Evolutionary conservation across 805 yeast genomes (phyloP).

Genomic region (Wickerhamomyces alni): DNA sequence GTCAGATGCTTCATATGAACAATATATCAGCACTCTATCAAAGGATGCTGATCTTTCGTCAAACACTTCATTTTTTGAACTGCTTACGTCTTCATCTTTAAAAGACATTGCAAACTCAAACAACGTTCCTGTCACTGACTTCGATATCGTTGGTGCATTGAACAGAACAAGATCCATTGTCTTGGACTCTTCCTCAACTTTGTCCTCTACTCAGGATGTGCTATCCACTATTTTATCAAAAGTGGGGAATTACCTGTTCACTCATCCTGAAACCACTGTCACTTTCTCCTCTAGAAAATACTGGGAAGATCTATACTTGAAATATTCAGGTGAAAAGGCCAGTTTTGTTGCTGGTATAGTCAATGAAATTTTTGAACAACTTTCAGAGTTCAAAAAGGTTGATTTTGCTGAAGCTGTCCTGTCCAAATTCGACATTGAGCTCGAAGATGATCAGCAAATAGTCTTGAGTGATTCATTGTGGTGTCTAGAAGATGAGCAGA

Average conservation of each 20-base stretch:
- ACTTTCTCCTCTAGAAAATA: constrained; percentile 20
- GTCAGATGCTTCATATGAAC: constrained; percentile 12
- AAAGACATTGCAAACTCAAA: constrained; percentile 21
- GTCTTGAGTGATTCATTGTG: constrained; percentile 25
- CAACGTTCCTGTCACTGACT: constrained; percentile 36
- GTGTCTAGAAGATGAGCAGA: constrained; percentile 10
- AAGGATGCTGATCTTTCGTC: constrained; percentile 11
- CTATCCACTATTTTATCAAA: constrained; percentile 36
- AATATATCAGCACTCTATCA: constrained; percentile 5
- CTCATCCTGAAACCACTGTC: constrained; percentile 11
- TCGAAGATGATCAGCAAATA: constrained; percentile 11
- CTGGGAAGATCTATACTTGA: constrained; percentile 24
- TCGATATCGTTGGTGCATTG: constrained; percentile 44
- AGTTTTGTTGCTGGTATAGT: constrained; percentile 26
- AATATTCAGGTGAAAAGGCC: constrained; percentile 17
- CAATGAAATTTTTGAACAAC: constrained; percentile 31
- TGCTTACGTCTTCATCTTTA: constrained; percentile 27
- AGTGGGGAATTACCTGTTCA: constrained; percentile 34
- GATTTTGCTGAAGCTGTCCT: constrained; percentile 12
- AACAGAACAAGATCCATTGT: constrained; percentile 31
- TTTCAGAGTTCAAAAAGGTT: constrained; percentile 13
- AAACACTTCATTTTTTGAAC: constrained; percentile 29
- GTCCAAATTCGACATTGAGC: neutral
- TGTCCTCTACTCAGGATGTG: constrained; percentile 21
- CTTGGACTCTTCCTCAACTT: constrained; percentile 15